Evolutionary conservation across 208 protist species (phyloP), one percentile per base, ranked within the genome.

Genomic region (Leishmania mexicana): DNA sequence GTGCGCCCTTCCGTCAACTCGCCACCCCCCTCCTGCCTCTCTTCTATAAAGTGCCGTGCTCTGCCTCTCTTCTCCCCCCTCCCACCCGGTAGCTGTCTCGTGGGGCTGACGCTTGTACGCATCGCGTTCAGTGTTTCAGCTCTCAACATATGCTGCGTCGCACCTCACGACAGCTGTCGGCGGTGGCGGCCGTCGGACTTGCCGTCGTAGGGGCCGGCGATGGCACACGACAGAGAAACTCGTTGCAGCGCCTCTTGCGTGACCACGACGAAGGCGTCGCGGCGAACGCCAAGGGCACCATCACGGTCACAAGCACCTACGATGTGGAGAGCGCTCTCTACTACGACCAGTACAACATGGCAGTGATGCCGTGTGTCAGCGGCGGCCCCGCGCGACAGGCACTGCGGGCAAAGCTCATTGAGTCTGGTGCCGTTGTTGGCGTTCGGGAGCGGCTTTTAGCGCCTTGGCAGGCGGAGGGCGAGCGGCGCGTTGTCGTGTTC

Each of bases 331-430:
- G 67, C 2, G 86, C 85, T 62, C 60, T 83, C 11, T 73, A 88
- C 70, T 96, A 89, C 64, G 87, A 90, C 1, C 79, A 84, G n/a
- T 94, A 89, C 78, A 78, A 90, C n/a, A 72, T 96, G 60, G 82
- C 79, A 2, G 68, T 81, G 24, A 70, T 96, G 51, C 93, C 93
- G 0, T 78, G 88, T 3, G 88, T 82, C 3, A 90, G 68, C 60
- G 80, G 81, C 40, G 93, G 93, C 6, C 58, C 81, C 5, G 87
- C 91, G 62, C 88, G 92, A 24, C 84, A 71, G n/a, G 54, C 47
- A 1, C 42, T 94, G 15, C 91, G 93, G 17, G 47, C 74, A 15
- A 76, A 79, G 40, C 86, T 96, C 71, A 71, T 73, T 0, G 70
- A 53, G 17, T 70, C 76, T 24, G 78, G 74, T 24, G 75, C 81